Evolutionary conservation across 495 filamentous ascomycete species (phyloP).

Genomic region (Darksidea phi): DNA sequence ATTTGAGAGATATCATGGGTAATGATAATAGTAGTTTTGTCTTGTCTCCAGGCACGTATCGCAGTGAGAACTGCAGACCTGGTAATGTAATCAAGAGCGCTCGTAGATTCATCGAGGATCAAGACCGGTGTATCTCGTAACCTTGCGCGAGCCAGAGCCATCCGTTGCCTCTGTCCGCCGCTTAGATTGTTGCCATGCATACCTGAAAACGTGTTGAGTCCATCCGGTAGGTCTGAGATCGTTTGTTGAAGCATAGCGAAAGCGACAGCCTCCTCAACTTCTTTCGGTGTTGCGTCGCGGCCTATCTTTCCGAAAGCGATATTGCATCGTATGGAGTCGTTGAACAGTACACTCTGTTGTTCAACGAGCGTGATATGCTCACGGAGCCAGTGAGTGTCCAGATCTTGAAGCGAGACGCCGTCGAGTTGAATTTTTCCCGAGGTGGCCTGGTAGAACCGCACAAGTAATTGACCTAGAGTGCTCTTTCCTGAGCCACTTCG

Average conservation of each 20-base stretch:
- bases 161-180: conserved; percentile 67
- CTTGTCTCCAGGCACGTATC: conserved; percentile 44
- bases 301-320: conserved; percentile 69
- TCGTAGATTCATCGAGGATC: conserved; percentile 49
- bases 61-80: conserved; percentile 43
- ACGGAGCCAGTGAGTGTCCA: conserved; percentile 73
- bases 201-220: conserved; percentile 72
- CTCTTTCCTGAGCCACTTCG: conserved; percentile 91
- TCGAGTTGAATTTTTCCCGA: conserved; percentile 71
- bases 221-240: conserved; percentile 67
- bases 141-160: conserved; percentile 46
- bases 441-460: conserved; percentile 69
- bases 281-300: conserved; percentile 47
- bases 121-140: conserved; percentile 47
- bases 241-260: conserved; percentile 72
- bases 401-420: conserved; percentile 56
- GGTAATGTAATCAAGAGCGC: conserved; percentile 47
- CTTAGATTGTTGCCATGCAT: conserved; percentile 68
- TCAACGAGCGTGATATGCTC: conserved; percentile 79
- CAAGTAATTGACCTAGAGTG: conserved; percentile 76
- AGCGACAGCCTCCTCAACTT: conserved; percentile 59
- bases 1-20: conserved; percentile 91
- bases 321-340: conserved; percentile 76
- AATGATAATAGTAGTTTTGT: conserved; percentile 48
- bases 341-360: conserved; percentile 79